phyloP scores from a whole-genome alignment of 176 grass and related monocot genomes.

The Avena insularis region DNA sequence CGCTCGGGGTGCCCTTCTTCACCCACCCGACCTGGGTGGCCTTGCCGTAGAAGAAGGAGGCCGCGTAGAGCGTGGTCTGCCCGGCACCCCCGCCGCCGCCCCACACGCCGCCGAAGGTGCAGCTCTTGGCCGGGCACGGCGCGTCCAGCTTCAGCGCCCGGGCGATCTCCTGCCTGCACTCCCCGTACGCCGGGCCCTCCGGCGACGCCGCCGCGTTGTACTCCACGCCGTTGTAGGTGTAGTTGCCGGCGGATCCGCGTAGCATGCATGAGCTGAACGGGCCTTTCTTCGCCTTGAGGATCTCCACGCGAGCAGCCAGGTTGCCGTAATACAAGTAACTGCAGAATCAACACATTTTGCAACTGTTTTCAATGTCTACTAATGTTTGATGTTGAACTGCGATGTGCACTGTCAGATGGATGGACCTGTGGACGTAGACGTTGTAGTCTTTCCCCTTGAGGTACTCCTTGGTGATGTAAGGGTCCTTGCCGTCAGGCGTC shows the following conservation, averaged over 20 bases:
- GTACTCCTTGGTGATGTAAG: neutral
- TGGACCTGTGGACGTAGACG: neutral
- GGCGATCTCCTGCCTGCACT: neutral
- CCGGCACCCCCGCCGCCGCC: neutral
- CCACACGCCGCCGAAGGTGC: neutral
- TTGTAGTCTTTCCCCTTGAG: constrained; percentile 17
- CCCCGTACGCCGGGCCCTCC: neutral
- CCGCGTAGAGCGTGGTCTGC: neutral
- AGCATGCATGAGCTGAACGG: constrained; percentile 54
- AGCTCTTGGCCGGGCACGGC: neutral
- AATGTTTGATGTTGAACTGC: too few species aligned
- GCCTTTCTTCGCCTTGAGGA: constrained; percentile 47
- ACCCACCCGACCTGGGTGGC: neutral
- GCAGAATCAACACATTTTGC: neutral
- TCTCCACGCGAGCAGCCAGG: constrained; percentile 45
- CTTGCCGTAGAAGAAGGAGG: neutral
- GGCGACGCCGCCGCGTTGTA: neutral
- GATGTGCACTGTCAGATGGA: neutral
- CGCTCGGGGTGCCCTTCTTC: constrained; percentile 16
- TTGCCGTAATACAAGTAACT: constrained; percentile 67
- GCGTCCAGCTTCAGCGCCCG: neutral
- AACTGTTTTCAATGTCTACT: neutral
- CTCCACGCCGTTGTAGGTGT: neutral
- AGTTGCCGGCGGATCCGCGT: constrained; percentile 32
- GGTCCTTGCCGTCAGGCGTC: neutral